Base-by-base conservation (phyloP, 805 yeast species). In the Nakazawaea anatomiae region DNA sequence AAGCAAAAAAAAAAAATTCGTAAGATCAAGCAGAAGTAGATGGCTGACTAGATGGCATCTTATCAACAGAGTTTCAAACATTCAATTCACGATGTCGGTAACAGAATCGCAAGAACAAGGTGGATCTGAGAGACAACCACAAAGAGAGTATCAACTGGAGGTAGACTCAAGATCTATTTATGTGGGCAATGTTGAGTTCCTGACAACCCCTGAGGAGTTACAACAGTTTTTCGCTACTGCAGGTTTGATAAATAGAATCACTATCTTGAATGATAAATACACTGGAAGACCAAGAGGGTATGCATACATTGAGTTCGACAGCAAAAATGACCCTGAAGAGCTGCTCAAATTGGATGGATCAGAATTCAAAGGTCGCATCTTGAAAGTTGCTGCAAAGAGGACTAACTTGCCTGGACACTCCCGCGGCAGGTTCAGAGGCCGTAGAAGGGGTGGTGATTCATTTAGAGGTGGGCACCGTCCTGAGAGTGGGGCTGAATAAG, bases 251-350 rank as follows among this genome's bases (percentile, higher is more conserved):
- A 83, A 86, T 61, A 76, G 96, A 58, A 89, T 89, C 35, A 88
- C 94, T 3, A 88, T 89, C 44, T 68, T 85, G 64, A 72, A 79
- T 51, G 87, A 89, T 68, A 85, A 83, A 65, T 67, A 70, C 58
- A 82, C 94, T 0, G 95, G 96, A 6, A 84, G 79, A 55, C 94
- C 96, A 42, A 85, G 85, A 66, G 96, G 96, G 1, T 88, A 76
- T 68, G 96, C 96, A 1, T 89, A 88, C 65, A 76, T 89, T 55
- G 96, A 89, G 64, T 89, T 88, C 61, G 77, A 82, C n/a, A 86
- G 79, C 60, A 76, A 80, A 10, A 73, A 75, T n/a, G 73, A 76
- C 10, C 90, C 87, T 6, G 71, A 77, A 18, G 73, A 76, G 54
- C 95, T 96, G 1, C 72, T 88, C 41, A 70, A 74, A 12, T 70